Base-by-base conservation (phyloP, 306 rosid species). In the Potentilla sterilis region DNA sequence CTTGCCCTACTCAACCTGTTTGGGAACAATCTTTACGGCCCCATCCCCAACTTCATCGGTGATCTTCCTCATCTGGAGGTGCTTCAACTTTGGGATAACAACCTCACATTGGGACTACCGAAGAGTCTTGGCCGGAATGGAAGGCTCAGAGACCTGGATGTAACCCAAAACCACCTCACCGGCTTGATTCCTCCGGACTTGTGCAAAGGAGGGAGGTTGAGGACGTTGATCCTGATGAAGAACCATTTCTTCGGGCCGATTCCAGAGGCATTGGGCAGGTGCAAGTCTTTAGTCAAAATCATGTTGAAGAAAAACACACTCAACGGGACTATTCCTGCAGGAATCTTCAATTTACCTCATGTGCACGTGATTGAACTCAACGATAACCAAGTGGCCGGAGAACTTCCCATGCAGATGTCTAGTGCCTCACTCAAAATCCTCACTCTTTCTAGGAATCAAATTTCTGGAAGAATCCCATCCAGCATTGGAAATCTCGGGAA, bases 11-110 rank as follows among this genome's bases (percentile, higher is more conserved):
- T 93, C 77, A 85, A 86, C 67, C 79, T 93, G 83, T 88, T 77
- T 28, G 35, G 9, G 61, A 93, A 91, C 86, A 81, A 82, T 41
- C 78, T 93, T 0, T 73, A 76, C 15, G 98, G 97, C 41, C 14
- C 59, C 0, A 72, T 93, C 9, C 98, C 96, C 0, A 22, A 76
- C 4, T 88, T 87, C 78, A 44, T 93, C 13, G 94, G 91, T 0
- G 92, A 91, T 19, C 87, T 88, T 78, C 96, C 92, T 0, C 78
- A 89, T 43, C 81, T 93, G 0, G 87, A 91, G 75, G 81, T 77
- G 2, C 62, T 91, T 78, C 89, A 89, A 76, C n/a, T 91, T 37
- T 89, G 98, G 97, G 89, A 58, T 5, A 93, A 93, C 83, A 86
- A 93, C 69, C 89, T 91, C 78, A 86, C 91, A 13, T 82, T 72